Percentiles rank a stretch among this genome's conserved stretches.
phyloP scores from a whole-genome alignment of 441 rosid genomes.

The Hura crepitans region DNA sequence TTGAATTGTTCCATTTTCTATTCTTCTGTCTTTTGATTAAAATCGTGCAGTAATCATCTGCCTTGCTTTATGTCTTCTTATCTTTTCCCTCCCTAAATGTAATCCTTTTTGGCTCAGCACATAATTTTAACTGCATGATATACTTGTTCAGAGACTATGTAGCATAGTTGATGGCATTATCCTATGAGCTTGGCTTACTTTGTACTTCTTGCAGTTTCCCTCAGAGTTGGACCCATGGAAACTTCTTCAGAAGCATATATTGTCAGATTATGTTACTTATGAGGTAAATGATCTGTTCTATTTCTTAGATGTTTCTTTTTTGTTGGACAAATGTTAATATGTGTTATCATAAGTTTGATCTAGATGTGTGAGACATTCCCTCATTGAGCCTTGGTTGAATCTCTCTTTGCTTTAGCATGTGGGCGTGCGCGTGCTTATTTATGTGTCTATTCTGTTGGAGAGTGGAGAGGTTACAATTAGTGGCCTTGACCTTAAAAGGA shows the following conservation, averaged over 20 bases:
- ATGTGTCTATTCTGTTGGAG: neutral
- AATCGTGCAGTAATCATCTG: neutral
- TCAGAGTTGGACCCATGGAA: slow-evolving; percentile 89
- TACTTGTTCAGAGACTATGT: slow-evolving; percentile 1
- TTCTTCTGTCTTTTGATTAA: neutral
- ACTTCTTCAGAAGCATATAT: slow-evolving; percentile 69
- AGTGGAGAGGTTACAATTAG: neutral
- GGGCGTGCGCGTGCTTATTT: neutral
- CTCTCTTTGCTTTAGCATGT: too few relatives aligned
- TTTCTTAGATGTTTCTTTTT: slow-evolving; percentile 15
- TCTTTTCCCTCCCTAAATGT: neutral
- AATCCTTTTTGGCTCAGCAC: neutral
- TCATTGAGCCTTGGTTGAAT: neutral
- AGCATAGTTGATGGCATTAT: neutral
- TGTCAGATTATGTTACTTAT: slow-evolving; percentile 70
- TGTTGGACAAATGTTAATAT: slow-evolving; percentile 12
- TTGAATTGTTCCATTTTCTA: neutral
- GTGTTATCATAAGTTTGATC: neutral
- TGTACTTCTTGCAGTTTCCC: slow-evolving; percentile 58
- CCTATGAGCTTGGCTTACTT: neutral
- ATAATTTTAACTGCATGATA: neutral
- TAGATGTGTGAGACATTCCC: neutral
- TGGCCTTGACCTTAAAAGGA: neutral
- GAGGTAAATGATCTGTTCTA: slow-evolving; percentile 51
- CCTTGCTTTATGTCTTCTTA: neutral